Evolutionary conservation across 352 stramenopile genomes (phyloP).

Genomic region (Thalassiosira exigua): DNA sequence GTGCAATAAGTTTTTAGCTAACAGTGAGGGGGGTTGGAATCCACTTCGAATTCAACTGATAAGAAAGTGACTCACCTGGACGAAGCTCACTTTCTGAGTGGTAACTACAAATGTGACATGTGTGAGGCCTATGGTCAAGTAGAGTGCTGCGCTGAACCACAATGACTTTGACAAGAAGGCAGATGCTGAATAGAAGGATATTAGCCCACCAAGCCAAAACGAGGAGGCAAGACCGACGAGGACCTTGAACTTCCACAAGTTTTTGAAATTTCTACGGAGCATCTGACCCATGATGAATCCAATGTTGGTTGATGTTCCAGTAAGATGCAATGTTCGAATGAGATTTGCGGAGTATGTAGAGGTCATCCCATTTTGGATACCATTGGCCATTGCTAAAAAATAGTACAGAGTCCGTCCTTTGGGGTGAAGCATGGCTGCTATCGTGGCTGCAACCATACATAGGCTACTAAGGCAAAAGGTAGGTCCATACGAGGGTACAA

Average conservation of each 20-base stretch:
- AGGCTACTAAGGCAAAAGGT: constrained; percentile 47
- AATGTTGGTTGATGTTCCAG: constrained; percentile 81
- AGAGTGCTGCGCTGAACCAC: constrained; percentile 50
- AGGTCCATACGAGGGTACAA: constrained; percentile 51
- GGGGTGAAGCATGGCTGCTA: constrained; percentile 15
- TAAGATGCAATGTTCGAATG: constrained; percentile 80
- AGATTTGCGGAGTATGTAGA: constrained; percentile 71
- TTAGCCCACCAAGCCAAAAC: constrained; percentile 71
- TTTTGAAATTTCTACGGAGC: constrained; percentile 67
- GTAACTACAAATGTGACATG: constrained; percentile 40
- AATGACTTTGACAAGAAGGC: constrained; percentile 44
- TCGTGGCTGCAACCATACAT: constrained; percentile 33
- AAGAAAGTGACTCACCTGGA: too few relatives aligned
- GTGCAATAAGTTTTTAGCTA: too few relatives aligned
- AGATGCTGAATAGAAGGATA: constrained; percentile 49
- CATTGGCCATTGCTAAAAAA: constrained; percentile 66
- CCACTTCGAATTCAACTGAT: too few relatives aligned
- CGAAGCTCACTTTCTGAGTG: constrained; percentile 38
- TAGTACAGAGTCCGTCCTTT: constrained; percentile 38
- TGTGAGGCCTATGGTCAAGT: constrained; percentile 37
- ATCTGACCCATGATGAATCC: constrained; percentile 77
- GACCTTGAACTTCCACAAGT: constrained; percentile 63
- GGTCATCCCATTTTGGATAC: constrained; percentile 83
- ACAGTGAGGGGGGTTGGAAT: too few relatives aligned
- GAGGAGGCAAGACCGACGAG: constrained; percentile 50